Percentiles rank a stretch among this genome's conserved stretches.
These are phyloP conservation scores for Lipomyces japonicus DNA, from an alignment of 805 yeast species.

Conservation along the genomic window DNA sequence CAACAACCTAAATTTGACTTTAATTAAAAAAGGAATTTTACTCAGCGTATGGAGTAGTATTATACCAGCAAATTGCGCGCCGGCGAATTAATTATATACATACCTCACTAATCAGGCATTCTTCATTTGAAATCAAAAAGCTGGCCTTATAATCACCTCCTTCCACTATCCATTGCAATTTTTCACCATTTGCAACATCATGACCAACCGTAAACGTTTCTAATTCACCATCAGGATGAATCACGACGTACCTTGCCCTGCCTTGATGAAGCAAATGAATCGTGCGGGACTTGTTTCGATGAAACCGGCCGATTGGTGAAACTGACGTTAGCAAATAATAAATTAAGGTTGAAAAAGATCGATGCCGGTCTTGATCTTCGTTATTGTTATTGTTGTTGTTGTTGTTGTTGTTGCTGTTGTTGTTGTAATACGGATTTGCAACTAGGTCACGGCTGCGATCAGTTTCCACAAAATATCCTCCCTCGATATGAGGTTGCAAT, in stretches of 20 bases:
- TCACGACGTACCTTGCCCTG: constrained; percentile 52
- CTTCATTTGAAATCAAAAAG: constrained; percentile 36
- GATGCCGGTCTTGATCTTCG: constrained; percentile 16
- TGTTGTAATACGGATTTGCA: constrained; percentile 40
- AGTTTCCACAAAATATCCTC: constrained; percentile 57
- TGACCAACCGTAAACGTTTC: constrained; percentile 51
- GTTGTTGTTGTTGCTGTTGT: constrained; percentile 15
- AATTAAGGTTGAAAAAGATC: constrained; percentile 51
- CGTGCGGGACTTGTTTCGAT: constrained; percentile 50
- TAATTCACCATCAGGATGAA: constrained; percentile 50
- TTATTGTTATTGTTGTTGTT: neutral
- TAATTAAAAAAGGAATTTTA: neutral
- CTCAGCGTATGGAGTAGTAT: no score
- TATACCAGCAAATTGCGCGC: no score
- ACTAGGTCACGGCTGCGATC: constrained; percentile 48
- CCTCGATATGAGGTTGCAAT: constrained; percentile 49
- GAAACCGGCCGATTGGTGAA: constrained; percentile 51
- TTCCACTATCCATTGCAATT: constrained; percentile 61
- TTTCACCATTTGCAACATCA: constrained; percentile 45
- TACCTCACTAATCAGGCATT: constrained; percentile 38
- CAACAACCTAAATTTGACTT: constrained; percentile 55
- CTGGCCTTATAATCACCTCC: constrained; percentile 58
- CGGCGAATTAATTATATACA: no score
- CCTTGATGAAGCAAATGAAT: constrained; percentile 56
- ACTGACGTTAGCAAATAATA: constrained; percentile 52